Conservation (phyloP, 2,329 filamentous ascomycete species). For the Phoma sp. region DNA sequence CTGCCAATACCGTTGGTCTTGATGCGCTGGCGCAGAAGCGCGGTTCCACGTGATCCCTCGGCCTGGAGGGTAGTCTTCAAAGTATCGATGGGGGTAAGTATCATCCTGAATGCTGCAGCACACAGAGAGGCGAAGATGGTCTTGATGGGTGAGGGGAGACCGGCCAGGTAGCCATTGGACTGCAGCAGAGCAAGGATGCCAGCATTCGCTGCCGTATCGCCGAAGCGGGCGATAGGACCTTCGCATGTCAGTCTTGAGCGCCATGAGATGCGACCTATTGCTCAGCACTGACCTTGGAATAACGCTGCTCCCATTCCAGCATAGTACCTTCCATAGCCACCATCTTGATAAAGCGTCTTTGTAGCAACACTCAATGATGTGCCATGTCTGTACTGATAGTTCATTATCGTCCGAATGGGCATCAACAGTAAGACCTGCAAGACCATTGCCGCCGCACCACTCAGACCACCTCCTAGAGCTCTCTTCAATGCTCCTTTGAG, state of each 20-base stretch:
- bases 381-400: conserved; percentile 41
- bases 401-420: conserved; percentile 41
- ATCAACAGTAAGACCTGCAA: conserved; percentile 39
- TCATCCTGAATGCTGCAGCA: conserved; percentile 36
- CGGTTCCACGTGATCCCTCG: conserved; percentile 31
- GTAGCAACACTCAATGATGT: conserved; percentile 32
- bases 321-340: conserved; percentile 35
- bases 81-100: conserved; percentile 37
- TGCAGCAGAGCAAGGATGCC: conserved; percentile 36
- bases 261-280: not conserved
- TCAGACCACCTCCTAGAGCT: conserved; percentile 36
- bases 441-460: conserved; percentile 39
- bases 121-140: conserved; percentile 37
- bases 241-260: not conserved
- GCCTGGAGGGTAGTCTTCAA: conserved; percentile 38
- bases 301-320: conserved; percentile 34
- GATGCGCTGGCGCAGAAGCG: conserved; percentile 31
- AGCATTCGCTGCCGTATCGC: conserved; percentile 39
- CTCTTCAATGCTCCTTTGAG: conserved; percentile 34
- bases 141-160: conserved; percentile 34
- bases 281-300: conserved; percentile 23
- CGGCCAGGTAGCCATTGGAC: conserved; percentile 32
- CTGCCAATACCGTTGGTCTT: conserved; percentile 33
- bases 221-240: conserved; percentile 37
- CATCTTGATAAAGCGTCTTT: conserved; percentile 33